These are phyloP conservation scores for Vitis hybrid DNA, from an alignment of 177 flowering plant species.

Conservation along the genomic window DNA sequence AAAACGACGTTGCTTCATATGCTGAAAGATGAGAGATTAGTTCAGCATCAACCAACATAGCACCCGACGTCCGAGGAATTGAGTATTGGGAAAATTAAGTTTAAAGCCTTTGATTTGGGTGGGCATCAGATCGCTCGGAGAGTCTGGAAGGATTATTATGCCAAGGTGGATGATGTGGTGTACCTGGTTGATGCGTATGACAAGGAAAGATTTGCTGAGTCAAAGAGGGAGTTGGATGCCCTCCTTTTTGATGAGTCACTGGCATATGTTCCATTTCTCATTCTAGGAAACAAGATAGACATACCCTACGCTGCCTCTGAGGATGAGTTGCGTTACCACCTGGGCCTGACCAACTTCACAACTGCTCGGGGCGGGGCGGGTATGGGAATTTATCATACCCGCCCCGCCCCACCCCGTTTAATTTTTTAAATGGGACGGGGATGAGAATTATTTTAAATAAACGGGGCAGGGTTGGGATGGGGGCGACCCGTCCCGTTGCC, in stretches of 20 bases:
- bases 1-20: too few relatives aligned
- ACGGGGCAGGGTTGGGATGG: too few relatives aligned
- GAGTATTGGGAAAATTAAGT: constrained; percentile 81
- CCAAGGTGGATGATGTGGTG: constrained; percentile 69
- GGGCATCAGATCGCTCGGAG: constrained; percentile 89
- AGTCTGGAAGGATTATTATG: constrained; percentile 86
- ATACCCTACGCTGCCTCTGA: constrained; percentile 63
- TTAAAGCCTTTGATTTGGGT: constrained; percentile 87
- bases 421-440: too few relatives aligned
- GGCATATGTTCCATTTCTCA: constrained; percentile 51
- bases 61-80: constrained; percentile 83
- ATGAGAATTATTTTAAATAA: too few relatives aligned
- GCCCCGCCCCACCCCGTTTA: too few relatives aligned
- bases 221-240: constrained; percentile 58
- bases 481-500: too few relatives aligned
- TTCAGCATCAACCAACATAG: constrained; percentile 82
- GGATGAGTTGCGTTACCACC: constrained; percentile 48
- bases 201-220: constrained; percentile 61
- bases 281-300: constrained; percentile 65
- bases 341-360: constrained; percentile 56
- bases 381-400: too few relatives aligned
- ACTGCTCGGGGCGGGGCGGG: too few relatives aligned
- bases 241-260: constrained; percentile 55
- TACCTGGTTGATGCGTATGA: constrained; percentile 62
- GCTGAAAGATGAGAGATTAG: too few relatives aligned